phyloP scores from a whole-genome alignment of 2,329 filamentous ascomycete genomes.

The Helicocarpus griseus region DNA sequence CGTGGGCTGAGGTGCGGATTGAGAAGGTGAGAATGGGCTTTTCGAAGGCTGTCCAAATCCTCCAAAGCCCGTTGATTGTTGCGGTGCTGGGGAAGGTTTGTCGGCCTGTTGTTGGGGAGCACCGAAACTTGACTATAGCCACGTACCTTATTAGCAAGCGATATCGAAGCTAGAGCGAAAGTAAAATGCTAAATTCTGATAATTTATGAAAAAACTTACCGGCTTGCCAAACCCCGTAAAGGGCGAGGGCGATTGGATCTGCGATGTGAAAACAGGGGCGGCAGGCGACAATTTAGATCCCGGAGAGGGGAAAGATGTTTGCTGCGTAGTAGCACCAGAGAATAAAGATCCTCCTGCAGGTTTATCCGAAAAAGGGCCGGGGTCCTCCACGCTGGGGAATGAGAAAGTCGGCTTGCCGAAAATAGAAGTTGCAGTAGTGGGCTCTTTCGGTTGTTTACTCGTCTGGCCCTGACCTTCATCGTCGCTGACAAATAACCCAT shows the following conservation, averaged over 20 bases:
- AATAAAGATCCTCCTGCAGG: not conserved
- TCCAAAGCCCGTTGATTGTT: not conserved
- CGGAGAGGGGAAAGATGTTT: not conserved
- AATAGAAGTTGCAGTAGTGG: constrained; percentile 6
- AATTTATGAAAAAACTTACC: not conserved
- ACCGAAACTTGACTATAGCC: not conserved
- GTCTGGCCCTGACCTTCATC: constrained; percentile 22
- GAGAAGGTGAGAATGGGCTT: not conserved
- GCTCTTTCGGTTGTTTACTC: constrained; percentile 14
- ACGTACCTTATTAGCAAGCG: not conserved
- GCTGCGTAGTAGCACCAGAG: not conserved
- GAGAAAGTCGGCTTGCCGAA: not conserved
- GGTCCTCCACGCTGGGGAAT: not conserved
- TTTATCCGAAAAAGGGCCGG: too few species aligned
- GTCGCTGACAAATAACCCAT: constrained; percentile 29
- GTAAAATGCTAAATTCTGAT: not conserved
- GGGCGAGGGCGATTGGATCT: not conserved
- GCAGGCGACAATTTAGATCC: constrained; percentile 9
- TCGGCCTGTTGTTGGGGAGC: not conserved
- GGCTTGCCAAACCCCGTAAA: not conserved
- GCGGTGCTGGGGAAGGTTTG: not conserved
- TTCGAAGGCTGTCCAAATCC: not conserved
- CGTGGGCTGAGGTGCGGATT: not conserved
- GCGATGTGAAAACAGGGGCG: constrained; percentile 10
- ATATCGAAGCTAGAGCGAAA: not conserved